These are phyloP conservation scores for Neolentinus lepideus DNA, from an alignment of 1,284 basidiomycete species.

Conservation along the genomic window DNA sequence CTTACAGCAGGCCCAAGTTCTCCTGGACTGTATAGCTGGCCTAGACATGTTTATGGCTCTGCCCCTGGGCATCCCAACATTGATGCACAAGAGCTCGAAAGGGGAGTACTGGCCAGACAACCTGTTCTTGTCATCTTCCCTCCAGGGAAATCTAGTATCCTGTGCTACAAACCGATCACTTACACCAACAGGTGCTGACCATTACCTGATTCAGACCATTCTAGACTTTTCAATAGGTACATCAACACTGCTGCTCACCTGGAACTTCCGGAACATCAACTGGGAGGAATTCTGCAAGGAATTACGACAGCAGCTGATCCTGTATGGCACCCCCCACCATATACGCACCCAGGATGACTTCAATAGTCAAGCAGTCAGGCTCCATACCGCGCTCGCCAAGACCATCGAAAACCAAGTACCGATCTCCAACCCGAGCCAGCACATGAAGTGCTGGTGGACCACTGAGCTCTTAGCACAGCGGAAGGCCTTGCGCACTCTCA, in stretches of 20 bases:
- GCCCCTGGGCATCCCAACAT: constrained; percentile 20
- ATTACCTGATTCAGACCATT: constrained; percentile 17
- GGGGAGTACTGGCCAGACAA: constrained; percentile 27
- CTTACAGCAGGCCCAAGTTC: constrained; percentile 12
- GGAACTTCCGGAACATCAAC: constrained; percentile 17
- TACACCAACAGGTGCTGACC: constrained; percentile 17
- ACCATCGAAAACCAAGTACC: constrained; percentile 15
- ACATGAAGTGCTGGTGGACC: constrained; percentile 20
- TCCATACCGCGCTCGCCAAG: constrained; percentile 9
- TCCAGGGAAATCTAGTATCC: constrained; percentile 11
- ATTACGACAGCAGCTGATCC: constrained; percentile 7
- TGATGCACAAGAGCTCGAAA: constrained; percentile 15
- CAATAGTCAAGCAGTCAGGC: constrained; percentile 2
- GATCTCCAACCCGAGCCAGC: constrained; percentile 12
- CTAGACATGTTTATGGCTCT: constrained; percentile 20
- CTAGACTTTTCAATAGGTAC: constrained; percentile 11
- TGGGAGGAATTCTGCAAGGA: constrained; percentile 16
- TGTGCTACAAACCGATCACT: constrained; percentile 12
- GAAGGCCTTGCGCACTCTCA: constrained; percentile 10
- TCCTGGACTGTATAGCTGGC: constrained; percentile 14
- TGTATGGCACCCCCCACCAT: neutral
- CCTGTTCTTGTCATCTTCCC: constrained; percentile 18
- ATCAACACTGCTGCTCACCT: neutral
- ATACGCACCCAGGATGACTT: constrained; percentile 8
- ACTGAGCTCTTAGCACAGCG: constrained; percentile 15